Conservation (phyloP, 495 filamentous ascomycete genomes). For the Penicillium odoratum region DNA sequence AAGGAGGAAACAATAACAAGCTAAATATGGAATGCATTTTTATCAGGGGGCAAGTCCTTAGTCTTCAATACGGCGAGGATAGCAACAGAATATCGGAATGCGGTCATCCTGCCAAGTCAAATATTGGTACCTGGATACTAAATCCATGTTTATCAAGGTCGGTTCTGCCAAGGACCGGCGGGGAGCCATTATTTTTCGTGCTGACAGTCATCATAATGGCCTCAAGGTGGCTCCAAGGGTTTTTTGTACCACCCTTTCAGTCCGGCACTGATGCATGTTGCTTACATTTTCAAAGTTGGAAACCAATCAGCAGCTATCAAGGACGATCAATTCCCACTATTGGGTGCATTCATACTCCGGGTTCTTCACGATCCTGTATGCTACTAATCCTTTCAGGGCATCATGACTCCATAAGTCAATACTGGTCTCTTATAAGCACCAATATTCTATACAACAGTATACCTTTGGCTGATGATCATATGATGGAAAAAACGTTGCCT, state of each 20-base stretch:
- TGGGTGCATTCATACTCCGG: too few species aligned
- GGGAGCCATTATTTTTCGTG: background rate
- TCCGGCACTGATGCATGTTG: constrained; percentile 3
- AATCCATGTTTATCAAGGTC: too few species aligned
- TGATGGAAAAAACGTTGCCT: too few species aligned
- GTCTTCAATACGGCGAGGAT: background rate
- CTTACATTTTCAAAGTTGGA: background rate
- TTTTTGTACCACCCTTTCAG: background rate
- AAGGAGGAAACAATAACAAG: background rate
- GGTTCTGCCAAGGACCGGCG: too few species aligned
- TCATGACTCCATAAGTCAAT: too few species aligned
- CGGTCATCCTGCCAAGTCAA: background rate
- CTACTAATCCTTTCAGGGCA: too few species aligned
- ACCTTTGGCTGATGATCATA: too few species aligned
- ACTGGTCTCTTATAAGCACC: too few species aligned
- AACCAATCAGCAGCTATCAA: background rate
- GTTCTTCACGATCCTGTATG: too few species aligned
- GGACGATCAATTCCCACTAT: too few species aligned
- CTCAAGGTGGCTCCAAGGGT: background rate
- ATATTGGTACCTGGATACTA: background rate
- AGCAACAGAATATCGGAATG: background rate
- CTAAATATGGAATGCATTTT: background rate
- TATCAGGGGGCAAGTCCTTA: background rate
- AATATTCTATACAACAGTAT: too few species aligned
- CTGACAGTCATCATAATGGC: too few species aligned